Conservation (phyloP, 2,329 filamentous ascomycete species). For the Diaporthe humulicola region DNA sequence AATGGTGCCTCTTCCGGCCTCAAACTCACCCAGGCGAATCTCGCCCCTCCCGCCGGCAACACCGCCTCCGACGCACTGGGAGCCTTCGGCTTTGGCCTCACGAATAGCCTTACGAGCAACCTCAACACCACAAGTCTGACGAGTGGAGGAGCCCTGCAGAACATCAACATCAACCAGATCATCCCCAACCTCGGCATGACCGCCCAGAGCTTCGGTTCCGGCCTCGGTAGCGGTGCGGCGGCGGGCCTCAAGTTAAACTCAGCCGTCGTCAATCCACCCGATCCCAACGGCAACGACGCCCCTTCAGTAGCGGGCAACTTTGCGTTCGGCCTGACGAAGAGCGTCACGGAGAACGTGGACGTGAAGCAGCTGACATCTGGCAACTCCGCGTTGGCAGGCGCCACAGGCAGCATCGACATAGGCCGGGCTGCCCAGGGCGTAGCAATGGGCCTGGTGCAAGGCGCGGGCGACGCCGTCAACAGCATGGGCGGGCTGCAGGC, state of each 20-base stretch:
- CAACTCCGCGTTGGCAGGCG: background rate
- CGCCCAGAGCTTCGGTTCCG: conserved; percentile 36
- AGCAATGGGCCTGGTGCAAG: conserved; percentile 51
- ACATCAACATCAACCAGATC: conserved; percentile 44
- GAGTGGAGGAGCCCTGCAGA: conserved; percentile 40
- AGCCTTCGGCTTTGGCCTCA: conserved; percentile 42
- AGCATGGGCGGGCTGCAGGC: conserved; percentile 50
- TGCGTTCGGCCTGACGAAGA: conserved; percentile 47
- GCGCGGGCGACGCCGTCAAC: conserved; percentile 50
- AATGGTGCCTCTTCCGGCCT: conserved; percentile 41
- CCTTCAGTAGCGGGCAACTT: conserved; percentile 42
- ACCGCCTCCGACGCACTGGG: conserved; percentile 24
- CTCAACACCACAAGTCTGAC: conserved; percentile 40
- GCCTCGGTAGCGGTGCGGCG: conserved; percentile 40
- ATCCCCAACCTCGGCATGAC: conserved; percentile 49
- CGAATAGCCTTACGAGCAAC: conserved; percentile 41
- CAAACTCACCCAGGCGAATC: conserved; percentile 29
- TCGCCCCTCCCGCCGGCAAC: conserved; percentile 26
- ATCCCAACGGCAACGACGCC: conserved; percentile 18
- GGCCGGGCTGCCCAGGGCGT: conserved; percentile 51
- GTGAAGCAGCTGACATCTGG: background rate
- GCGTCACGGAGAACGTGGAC: conserved; percentile 45
- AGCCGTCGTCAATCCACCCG: conserved; percentile 14
- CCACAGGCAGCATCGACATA: conserved; percentile 41
- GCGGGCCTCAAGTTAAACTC: conserved; percentile 38